Evolutionary conservation across 116 monocot species (phyloP).

Genomic region (Posidonia oceanica): DNA sequence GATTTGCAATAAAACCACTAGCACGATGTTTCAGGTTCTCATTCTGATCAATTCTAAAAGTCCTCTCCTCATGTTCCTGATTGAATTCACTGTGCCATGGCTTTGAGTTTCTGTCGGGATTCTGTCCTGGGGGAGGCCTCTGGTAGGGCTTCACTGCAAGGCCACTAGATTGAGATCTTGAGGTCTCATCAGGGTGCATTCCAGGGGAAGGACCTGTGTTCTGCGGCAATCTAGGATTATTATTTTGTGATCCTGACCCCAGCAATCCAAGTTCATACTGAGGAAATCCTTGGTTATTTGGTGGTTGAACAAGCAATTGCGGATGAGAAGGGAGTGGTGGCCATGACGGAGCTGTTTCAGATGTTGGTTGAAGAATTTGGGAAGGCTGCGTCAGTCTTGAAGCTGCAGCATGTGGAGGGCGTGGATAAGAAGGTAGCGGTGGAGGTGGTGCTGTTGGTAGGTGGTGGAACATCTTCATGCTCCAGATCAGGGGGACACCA

Average conservation of each 20-base stretch:
- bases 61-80: not conserved
- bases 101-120: not conserved
- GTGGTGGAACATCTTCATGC: not conserved
- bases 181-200: not conserved
- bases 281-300: slow-evolving; percentile 1
- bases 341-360: not conserved
- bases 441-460: not conserved
- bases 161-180: not conserved
- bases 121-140: not conserved
- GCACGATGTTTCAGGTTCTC: not conserved
- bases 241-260: slow-evolving; percentile 5
- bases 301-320: not conserved
- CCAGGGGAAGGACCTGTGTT: slow-evolving; percentile 2
- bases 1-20: not conserved
- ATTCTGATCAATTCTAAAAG: not conserved
- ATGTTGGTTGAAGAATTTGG: slow-evolving; percentile 4
- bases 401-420: not conserved
- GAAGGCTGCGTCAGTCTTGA: slow-evolving; percentile 1
- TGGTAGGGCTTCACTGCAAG: not conserved
- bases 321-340: not conserved
- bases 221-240: not conserved
- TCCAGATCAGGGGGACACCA: slow-evolving; percentile 49
- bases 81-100: slow-evolving; percentile 4
- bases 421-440: slow-evolving; percentile 4
- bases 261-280: slow-evolving; percentile 7